Evolutionary conservation across 1,139 yeast genomes (phyloP), one percentile per base, ranked within the genome.

Genomic region (Pichia sp.): DNA sequence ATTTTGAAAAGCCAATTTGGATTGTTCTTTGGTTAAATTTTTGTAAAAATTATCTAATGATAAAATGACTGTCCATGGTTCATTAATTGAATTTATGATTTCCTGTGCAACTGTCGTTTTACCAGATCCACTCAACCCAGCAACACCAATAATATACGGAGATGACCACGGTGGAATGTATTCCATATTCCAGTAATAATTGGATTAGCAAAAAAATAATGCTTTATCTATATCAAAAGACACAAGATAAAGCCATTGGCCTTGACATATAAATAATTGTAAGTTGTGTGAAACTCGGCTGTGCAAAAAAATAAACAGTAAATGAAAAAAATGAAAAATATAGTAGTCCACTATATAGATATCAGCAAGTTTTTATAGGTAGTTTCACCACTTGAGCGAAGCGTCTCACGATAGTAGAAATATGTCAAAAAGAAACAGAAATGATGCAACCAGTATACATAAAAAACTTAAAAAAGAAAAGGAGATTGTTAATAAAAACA

Each of bases 131-230:
- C 95, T 85, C 48, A 85, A 81, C 1, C 98, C 98, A 0, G 97
- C 97, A 20, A 92, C 79, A 7, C 97, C 98, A 54, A 92, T 90
- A 45, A 92, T 82, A 62, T 89, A 92, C 0, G 97, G 97, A 52
- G 88, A 89, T 2, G 88, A 82, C 97, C 97, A 92, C 24, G 97
- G 97, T 3, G 97, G 97, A 16, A 79, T 76, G 61, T 86, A 85
- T 44, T 56, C 36, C 36, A 32, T 32, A n/a, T n/a, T n/a, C n/a
- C n/a, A n/a, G n/a, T n/a, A n/a, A n/a, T n/a, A n/a, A n/a, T n/a
- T n/a, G n/a, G n/a, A n/a, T n/a, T n/a, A n/a, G n/a, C n/a, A n/a
- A n/a, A n/a, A n/a, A n/a, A n/a, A n/a, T n/a, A n/a, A n/a, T n/a
- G n/a, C n/a, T n/a, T n/a, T n/a, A n/a, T n/a, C n/a, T n/a, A n/a